A percentile compares a stretch with the other conserved stretches of the same genome.
These are phyloP conservation scores for Selaginella tamariscina DNA, from an alignment of 75 land plant genomes.

Conservation along the genomic window DNA sequence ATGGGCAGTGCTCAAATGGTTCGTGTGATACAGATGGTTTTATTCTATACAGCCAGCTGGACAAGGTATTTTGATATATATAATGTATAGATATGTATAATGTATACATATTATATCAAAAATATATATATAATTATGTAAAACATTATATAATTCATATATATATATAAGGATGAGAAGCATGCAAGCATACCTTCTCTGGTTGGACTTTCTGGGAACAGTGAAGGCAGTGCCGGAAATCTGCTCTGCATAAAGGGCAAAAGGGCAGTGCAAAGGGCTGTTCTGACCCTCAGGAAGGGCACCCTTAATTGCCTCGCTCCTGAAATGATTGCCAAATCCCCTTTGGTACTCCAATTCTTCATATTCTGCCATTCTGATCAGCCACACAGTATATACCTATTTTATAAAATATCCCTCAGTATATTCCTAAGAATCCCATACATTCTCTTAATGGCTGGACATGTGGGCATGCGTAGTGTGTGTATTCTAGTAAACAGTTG, in stretches of 20 bases:
- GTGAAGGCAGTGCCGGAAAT: constrained; percentile 94
- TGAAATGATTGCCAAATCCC: constrained; percentile 81
- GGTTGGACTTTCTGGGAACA: constrained; percentile 58
- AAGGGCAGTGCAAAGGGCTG: constrained; percentile 79
- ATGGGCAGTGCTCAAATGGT: constrained; percentile 44
- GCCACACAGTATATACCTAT: too few species aligned
- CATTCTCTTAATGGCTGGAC: too few species aligned
- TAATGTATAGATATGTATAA: too few species aligned
- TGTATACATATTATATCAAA: constrained; percentile 3
- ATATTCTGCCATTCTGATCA: too few species aligned
- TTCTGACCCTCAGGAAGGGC: constrained; percentile 80
- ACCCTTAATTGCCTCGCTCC: constrained; percentile 72
- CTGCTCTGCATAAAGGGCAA: constrained; percentile 95
- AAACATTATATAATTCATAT: background rate
- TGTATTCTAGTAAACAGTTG: too few species aligned
- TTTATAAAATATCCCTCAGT: too few species aligned
- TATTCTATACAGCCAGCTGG: constrained; percentile 92
- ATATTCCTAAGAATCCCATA: too few species aligned
- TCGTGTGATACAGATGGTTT: constrained; percentile 97
- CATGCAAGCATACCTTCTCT: constrained; percentile 65
- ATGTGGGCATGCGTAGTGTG: too few species aligned
- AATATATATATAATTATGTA: constrained; percentile 2
- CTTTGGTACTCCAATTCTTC: constrained; percentile 48
- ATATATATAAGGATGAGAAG: too few species aligned
- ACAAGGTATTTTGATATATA: too few species aligned